phyloP scores from a whole-genome alignment of 192 early-diverging fungal species.

The Gryganskiella cystojenkinii region DNA sequence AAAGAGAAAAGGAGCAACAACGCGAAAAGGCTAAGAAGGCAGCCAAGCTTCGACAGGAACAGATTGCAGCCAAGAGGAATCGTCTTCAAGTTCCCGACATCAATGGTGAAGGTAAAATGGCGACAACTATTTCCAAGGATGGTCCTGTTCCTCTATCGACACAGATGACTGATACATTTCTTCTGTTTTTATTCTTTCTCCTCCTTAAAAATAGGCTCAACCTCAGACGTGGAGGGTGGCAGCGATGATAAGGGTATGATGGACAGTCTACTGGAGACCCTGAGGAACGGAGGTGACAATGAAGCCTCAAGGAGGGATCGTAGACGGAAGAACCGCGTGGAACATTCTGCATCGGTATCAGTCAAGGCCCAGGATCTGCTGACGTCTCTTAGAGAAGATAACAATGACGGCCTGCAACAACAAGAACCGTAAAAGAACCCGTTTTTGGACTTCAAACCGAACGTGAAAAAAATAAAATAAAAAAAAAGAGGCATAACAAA shows the following conservation, averaged over 20 bases:
- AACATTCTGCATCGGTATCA: constrained; percentile 10
- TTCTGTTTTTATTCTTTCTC: neutral
- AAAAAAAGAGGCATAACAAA: too few relatives aligned
- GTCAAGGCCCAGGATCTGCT: constrained; percentile 40
- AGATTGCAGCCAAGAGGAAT: constrained; percentile 43
- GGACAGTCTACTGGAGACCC: constrained; percentile 80
- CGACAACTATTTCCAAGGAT: neutral
- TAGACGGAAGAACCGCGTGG: constrained; percentile 24
- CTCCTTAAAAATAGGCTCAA: constrained; percentile 19
- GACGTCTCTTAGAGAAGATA: constrained; percentile 35
- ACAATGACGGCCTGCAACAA: neutral
- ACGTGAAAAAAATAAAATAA: neutral
- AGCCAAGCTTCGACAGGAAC: constrained; percentile 44
- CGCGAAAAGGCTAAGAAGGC: constrained; percentile 46
- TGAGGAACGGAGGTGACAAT: constrained; percentile 73
- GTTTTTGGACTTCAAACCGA: neutral
- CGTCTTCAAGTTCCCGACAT: constrained; percentile 7
- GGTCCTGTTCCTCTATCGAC: neutral
- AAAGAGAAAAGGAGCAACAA: constrained; percentile 54
- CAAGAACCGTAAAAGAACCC: too few relatives aligned
- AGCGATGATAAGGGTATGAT: constrained; percentile 79
- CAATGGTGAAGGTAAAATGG: constrained; percentile 27
- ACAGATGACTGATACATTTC: neutral
- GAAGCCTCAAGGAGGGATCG: constrained; percentile 39
- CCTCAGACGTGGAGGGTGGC: constrained; percentile 32